Conservation (phyloP, 345 rosid genomes). For the Camelina neglecta region DNA sequence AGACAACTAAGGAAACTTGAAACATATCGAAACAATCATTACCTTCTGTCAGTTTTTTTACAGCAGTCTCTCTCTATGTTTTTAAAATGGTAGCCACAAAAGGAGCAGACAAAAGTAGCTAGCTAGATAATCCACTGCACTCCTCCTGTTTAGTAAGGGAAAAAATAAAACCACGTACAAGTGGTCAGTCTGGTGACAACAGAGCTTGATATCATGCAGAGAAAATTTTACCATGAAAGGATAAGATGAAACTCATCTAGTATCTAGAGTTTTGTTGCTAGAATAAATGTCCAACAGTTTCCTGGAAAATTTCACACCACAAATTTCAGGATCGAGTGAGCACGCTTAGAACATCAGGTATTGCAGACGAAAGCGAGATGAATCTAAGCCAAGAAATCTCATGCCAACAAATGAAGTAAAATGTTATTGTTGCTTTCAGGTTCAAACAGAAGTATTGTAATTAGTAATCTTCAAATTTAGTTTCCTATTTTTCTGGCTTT, state of each 20-base stretch:
- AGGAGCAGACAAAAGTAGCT: slow-evolving; percentile 59
- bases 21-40: neutral
- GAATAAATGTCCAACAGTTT: slow-evolving; percentile 54
- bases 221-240: neutral
- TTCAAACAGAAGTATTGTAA: too few relatives aligned
- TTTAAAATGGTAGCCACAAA: slow-evolving; percentile 51
- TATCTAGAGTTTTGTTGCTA: slow-evolving; percentile 47
- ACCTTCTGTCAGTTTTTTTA: neutral
- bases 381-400: neutral
- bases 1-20: neutral
- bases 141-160: slow-evolving; percentile 56
- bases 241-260: slow-evolving; percentile 48
- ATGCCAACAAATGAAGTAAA: neutral
- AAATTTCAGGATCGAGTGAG: slow-evolving; percentile 73
- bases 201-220: neutral
- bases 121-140: slow-evolving; percentile 80
- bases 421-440: neutral
- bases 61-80: slow-evolving; percentile 44
- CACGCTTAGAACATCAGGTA: slow-evolving; percentile 80
- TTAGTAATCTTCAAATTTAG: too few relatives aligned
- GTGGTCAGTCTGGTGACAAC: neutral
- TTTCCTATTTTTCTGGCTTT: neutral
- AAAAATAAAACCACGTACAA: neutral
- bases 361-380: slow-evolving; percentile 48
- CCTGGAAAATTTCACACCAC: slow-evolving; percentile 64